Evolutionary conservation across 2,329 filamentous ascomycete genomes (phyloP).

Genomic region (Penicillium freii): DNA sequence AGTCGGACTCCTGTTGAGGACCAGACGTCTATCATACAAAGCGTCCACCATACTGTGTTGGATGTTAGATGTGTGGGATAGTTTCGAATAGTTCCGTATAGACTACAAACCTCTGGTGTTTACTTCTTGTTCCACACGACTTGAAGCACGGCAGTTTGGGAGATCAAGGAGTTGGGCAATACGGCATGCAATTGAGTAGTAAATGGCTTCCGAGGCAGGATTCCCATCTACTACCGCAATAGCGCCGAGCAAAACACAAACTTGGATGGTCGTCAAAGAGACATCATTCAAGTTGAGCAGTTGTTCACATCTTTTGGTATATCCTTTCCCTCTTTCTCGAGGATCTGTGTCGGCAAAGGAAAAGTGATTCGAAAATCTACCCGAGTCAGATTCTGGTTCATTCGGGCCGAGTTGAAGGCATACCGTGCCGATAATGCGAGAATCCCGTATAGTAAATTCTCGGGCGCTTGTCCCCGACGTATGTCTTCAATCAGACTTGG

Average conservation of each 20-base stretch:
- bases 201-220: slow-evolving; percentile 36
- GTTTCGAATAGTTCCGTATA: neutral
- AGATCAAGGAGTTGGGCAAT: slow-evolving; percentile 40
- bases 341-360: slow-evolving; percentile 13
- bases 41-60: slow-evolving; percentile 39
- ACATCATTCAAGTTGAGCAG: slow-evolving; percentile 39
- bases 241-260: slow-evolving; percentile 42
- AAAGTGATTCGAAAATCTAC: slow-evolving; percentile 12
- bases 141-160: slow-evolving; percentile 30
- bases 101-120: slow-evolving; percentile 26
- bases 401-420: neutral
- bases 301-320: slow-evolving; percentile 13
- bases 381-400: neutral
- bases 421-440: slow-evolving; percentile 20
- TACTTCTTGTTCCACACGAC: slow-evolving; percentile 36
- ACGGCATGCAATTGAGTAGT: slow-evolving; percentile 40
- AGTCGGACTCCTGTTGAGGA: slow-evolving; percentile 38
- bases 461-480: slow-evolving; percentile 5
- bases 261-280: slow-evolving; percentile 40
- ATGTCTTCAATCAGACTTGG: slow-evolving; percentile 17
- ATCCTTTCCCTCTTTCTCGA: slow-evolving; percentile 16
- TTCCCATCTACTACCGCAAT: slow-evolving; percentile 37
- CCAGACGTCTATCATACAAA: slow-evolving; percentile 46
- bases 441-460: slow-evolving; percentile 17
- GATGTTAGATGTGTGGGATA: neutral